Percentiles rank a stretch among this genome's conserved stretches.
These are phyloP conservation scores for Boletus vermiculosoides DNA, from an alignment of 768 basidiomycete genomes.

Conservation along the genomic window DNA sequence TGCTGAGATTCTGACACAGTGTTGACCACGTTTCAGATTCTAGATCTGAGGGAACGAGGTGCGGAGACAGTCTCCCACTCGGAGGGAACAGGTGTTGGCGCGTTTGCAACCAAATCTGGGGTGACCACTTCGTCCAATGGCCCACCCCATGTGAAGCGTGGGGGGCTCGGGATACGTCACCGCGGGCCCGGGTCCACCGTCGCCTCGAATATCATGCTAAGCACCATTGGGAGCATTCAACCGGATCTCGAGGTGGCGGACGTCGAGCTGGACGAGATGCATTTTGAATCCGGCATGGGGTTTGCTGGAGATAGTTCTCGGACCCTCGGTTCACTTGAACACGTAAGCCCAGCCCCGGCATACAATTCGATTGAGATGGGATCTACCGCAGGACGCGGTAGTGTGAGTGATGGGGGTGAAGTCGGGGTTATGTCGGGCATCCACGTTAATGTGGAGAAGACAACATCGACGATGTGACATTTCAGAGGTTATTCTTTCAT, in stretches of 20 bases:
- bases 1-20: neutral
- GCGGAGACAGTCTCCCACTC: slow-evolving; percentile 77
- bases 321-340: slow-evolving; percentile 31
- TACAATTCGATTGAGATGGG: slow-evolving; percentile 43
- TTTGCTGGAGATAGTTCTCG: slow-evolving; percentile 46
- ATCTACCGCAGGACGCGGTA: slow-evolving; percentile 15
- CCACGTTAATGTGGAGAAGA: slow-evolving; percentile 62
- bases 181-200: slow-evolving; percentile 52
- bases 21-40: slow-evolving; percentile 49
- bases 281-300: slow-evolving; percentile 50
- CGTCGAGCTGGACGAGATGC: slow-evolving; percentile 55
- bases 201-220: slow-evolving; percentile 61
- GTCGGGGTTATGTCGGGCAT: slow-evolving; percentile 39
- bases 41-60: slow-evolving; percentile 79
- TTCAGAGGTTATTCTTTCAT: slow-evolving; percentile 12
- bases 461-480: slow-evolving; percentile 47
- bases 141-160: slow-evolving; percentile 23
- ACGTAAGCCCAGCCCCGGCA: slow-evolving; percentile 52
- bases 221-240: slow-evolving; percentile 60
- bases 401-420: slow-evolving; percentile 25
- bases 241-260: slow-evolving; percentile 52
- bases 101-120: slow-evolving; percentile 64
- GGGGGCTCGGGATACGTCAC: slow-evolving; percentile 46
- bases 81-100: slow-evolving; percentile 65
- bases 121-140: slow-evolving; percentile 27